These are phyloP conservation scores for Podaxis sp. DNA, from an alignment of 768 basidiomycete species.

Conservation along the genomic window DNA sequence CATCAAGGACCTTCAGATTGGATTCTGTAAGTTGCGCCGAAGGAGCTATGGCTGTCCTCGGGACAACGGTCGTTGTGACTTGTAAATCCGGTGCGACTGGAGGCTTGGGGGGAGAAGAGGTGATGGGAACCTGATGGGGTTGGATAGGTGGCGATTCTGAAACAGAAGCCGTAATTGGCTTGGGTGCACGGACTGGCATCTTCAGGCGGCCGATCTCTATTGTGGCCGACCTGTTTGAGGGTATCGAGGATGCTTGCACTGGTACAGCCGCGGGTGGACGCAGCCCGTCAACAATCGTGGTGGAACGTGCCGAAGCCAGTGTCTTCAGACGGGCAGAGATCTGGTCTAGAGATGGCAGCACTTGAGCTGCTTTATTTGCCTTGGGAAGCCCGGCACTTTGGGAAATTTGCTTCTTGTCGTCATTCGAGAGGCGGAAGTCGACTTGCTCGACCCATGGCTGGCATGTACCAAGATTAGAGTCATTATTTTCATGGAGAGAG, in stretches of 20 bases:
- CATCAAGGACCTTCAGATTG: slow-evolving; percentile 46
- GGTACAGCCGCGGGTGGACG: slow-evolving; percentile 15
- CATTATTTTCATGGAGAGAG: slow-evolving; percentile 32
- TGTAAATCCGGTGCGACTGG: slow-evolving; percentile 38
- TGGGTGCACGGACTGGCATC: slow-evolving; percentile 33
- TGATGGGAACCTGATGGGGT: slow-evolving; percentile 18
- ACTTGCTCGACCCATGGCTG: slow-evolving; percentile 65
- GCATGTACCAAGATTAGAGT: slow-evolving; percentile 21
- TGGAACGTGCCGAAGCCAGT: slow-evolving; percentile 11
- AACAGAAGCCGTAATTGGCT: slow-evolving; percentile 16
- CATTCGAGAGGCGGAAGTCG: slow-evolving; percentile 46
- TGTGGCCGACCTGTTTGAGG: slow-evolving; percentile 20
- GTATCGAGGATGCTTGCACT: slow-evolving; percentile 18
- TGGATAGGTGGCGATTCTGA: slow-evolving; percentile 23
- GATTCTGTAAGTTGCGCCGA: slow-evolving; percentile 46
- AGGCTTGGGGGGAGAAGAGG: slow-evolving; percentile 30
- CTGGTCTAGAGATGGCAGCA: slow-evolving; percentile 69
- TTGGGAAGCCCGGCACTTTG: slow-evolving; percentile 11
- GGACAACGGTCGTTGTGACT: slow-evolving; percentile 44
- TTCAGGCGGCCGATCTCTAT: slow-evolving; percentile 38
- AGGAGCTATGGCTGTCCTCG: slow-evolving; percentile 38
- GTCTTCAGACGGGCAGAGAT: slow-evolving; percentile 61
- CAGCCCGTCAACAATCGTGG: slow-evolving; percentile 10
- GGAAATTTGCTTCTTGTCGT: slow-evolving; percentile 18
- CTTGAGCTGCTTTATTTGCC: slow-evolving; percentile 16